phyloP scores from a whole-genome alignment of 1,284 basidiomycete species.

The Athelia psychrophila region DNA sequence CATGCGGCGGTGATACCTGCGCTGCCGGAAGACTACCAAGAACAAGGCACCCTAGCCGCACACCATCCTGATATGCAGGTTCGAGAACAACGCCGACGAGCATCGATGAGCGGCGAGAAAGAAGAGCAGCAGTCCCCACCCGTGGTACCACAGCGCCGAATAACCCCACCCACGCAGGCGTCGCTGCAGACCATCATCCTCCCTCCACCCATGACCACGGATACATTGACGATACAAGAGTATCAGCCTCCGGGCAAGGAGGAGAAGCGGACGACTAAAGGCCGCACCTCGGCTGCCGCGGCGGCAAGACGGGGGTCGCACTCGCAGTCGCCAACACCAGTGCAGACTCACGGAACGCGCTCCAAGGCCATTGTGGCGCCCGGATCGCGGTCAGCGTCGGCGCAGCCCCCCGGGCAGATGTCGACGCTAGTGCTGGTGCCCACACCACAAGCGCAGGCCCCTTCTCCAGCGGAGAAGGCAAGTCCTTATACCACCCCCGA shows the following conservation, averaged over 20 bases:
- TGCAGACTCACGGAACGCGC: neutral
- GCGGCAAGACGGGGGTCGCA: neutral
- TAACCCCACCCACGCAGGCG: conserved; percentile 12
- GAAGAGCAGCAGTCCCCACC: conserved; percentile 19
- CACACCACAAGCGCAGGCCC: neutral
- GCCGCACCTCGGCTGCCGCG: neutral
- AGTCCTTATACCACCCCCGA: conserved; percentile 38
- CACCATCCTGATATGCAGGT: conserved; percentile 38
- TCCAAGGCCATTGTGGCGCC: conserved; percentile 23
- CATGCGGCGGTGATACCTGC: conserved; percentile 78
- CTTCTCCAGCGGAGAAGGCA: no score
- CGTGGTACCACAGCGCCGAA: conserved; percentile 4
- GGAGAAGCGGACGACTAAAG: neutral
- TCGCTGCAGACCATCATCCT: conserved; percentile 27
- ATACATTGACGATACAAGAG: conserved; percentile 28
- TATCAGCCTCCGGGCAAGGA: conserved; percentile 24
- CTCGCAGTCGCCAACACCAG: neutral
- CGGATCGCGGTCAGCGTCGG: conserved; percentile 36
- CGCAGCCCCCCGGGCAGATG: neutral
- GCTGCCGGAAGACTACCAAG: conserved; percentile 66
- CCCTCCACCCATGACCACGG: conserved; percentile 19
- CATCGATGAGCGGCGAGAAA: conserved; percentile 10
- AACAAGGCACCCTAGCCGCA: conserved; percentile 39
- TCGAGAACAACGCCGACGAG: conserved; percentile 15
- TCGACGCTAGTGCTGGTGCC: neutral